phyloP scores from a whole-genome alignment of 2,329 filamentous ascomycete genomes.

The Epichloe scottii region DNA sequence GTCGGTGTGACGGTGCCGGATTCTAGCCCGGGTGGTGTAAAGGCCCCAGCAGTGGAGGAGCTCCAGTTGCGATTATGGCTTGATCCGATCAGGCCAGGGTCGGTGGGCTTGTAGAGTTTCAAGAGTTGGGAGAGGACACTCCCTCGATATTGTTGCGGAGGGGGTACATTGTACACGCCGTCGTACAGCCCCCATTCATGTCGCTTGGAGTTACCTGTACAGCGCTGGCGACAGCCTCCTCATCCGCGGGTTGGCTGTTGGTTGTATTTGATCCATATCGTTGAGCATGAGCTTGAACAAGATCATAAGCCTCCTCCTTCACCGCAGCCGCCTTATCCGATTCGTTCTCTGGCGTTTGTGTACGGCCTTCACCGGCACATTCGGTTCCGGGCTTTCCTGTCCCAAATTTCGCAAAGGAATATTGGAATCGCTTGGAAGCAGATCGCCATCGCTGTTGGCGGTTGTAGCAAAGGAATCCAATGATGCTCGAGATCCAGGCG shows the following conservation, averaged over 20 bases:
- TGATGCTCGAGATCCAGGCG: slow-evolving; percentile 23
- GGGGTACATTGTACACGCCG: slow-evolving; percentile 27
- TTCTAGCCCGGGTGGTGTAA: slow-evolving; percentile 21
- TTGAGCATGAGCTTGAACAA: slow-evolving; percentile 30
- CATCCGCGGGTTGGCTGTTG: slow-evolving; percentile 5
- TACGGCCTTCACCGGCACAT: background rate
- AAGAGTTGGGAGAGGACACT: slow-evolving; percentile 33
- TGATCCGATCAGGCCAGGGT: slow-evolving; percentile 10
- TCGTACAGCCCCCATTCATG: slow-evolving; percentile 28
- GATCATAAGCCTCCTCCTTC: slow-evolving; percentile 27
- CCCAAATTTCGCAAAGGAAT: slow-evolving; percentile 22
- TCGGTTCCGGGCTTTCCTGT: background rate
- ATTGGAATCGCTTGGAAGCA: slow-evolving; percentile 11
- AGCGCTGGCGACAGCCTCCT: slow-evolving; percentile 8
- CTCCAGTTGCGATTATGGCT: slow-evolving; percentile 14
- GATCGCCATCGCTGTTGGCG: slow-evolving; percentile 16
- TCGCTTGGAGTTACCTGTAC: slow-evolving; percentile 16
- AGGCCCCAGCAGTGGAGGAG: slow-evolving; percentile 15
- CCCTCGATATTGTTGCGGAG: slow-evolving; percentile 29
- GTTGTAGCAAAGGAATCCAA: slow-evolving; percentile 24
- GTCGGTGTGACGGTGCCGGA: slow-evolving; percentile 30
- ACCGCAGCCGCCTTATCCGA: background rate
- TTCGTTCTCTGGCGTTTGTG: slow-evolving; percentile 1
- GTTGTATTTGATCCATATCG: slow-evolving; percentile 10
- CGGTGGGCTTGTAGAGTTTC: slow-evolving; percentile 31